These are phyloP conservation scores for Beta vulgaris DNA, from an alignment of 148 eudicot genomes.

Conservation along the genomic window DNA sequence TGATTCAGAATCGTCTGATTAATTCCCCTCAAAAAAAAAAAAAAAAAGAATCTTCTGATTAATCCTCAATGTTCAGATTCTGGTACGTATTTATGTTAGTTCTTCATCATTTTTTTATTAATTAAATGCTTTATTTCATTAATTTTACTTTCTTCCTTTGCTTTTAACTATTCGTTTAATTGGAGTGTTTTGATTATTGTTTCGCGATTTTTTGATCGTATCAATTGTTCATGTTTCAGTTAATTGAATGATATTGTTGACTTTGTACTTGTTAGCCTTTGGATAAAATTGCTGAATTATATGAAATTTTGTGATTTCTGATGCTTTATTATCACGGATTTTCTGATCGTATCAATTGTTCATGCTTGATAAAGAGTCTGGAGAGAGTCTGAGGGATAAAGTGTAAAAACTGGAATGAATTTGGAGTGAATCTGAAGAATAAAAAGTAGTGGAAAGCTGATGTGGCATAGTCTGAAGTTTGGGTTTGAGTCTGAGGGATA, in stretches of 20 bases:
- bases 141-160: not conserved
- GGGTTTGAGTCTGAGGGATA: too few species aligned
- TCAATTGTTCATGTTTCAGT: not conserved
- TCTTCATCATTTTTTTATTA: not conserved
- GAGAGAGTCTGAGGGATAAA: too few species aligned
- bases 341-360: too few species aligned
- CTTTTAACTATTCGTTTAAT: too few species aligned
- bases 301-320: not conserved
- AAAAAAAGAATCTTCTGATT: not conserved
- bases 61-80: slow-evolving; percentile 18
- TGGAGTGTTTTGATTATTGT: not conserved
- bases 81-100: slow-evolving; percentile 5
- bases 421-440: too few species aligned
- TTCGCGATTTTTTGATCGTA: too few species aligned
- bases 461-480: too few species aligned
- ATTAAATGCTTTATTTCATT: not conserved
- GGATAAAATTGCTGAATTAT: not conserved
- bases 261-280: not conserved
- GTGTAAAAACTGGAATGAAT: too few species aligned
- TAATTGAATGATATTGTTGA: not conserved
- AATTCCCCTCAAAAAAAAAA: too few species aligned
- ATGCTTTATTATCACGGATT: not conserved
- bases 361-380: too few species aligned
- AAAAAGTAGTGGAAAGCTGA: too few species aligned
- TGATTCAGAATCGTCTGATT: not conserved